phyloP scores from a whole-genome alignment of 345 rosid genomes.

The Melastoma malabathricum region DNA sequence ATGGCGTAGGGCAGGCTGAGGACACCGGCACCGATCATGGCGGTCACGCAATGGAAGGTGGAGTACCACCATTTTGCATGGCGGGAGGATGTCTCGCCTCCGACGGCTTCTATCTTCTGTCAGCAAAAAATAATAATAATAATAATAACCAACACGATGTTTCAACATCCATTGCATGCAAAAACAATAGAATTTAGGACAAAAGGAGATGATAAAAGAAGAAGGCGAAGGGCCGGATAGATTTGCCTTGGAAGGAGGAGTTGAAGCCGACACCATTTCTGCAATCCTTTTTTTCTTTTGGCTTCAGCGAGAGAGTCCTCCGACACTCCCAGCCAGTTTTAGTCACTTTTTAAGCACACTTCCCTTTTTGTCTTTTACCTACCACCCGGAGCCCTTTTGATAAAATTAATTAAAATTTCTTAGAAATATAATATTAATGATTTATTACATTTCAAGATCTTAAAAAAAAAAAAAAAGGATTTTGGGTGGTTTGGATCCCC shows the following conservation, averaged over 20 bases:
- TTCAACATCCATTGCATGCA: not conserved
- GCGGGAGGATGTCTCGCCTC: slow-evolving; percentile 41
- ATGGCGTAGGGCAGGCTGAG: slow-evolving; percentile 91
- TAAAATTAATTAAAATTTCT: too few relatives aligned
- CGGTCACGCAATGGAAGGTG: slow-evolving; percentile 80
- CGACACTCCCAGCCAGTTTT: too few relatives aligned
- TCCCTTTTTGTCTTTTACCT: too few relatives aligned
- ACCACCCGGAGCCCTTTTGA: too few relatives aligned
- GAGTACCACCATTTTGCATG: slow-evolving; percentile 97
- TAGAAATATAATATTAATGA: too few relatives aligned
- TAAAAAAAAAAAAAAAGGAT: too few relatives aligned
- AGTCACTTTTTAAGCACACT: too few relatives aligned
- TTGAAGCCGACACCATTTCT: slow-evolving; percentile 40
- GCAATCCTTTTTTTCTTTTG: not conserved
- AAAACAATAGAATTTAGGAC: not conserved
- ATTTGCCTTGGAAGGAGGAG: slow-evolving; percentile 38
- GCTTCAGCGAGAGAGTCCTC: too few relatives aligned
- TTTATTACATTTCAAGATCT: too few relatives aligned
- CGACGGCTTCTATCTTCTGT: slow-evolving; percentile 28
- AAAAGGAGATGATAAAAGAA: not conserved
- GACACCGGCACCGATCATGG: slow-evolving; percentile 98
- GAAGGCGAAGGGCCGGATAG: not conserved
- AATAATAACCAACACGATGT: too few relatives aligned
- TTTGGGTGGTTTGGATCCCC: too few relatives aligned
- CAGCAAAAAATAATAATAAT: too few relatives aligned